Base-by-base conservation (phyloP, 106 monocot species). In the Allium cepa region DNA sequence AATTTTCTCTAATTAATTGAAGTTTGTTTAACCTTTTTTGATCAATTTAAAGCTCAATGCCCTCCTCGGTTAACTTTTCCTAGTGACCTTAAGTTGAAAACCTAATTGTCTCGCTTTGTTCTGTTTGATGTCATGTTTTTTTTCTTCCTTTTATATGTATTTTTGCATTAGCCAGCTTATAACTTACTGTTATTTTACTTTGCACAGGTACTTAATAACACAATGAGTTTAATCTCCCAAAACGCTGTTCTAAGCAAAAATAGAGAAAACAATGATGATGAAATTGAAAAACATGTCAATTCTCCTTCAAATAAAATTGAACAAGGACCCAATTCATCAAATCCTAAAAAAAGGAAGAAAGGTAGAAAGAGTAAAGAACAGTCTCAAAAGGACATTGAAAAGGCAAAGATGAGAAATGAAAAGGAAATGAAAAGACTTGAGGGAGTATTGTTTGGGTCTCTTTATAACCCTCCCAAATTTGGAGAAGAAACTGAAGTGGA, bases 391-490 rank as follows among this genome's bases (percentile, higher is more conserved):
- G 47, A 26, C 9, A 67, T 73, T 4, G 66, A 62, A 15, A 10
- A 52, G 17, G 46, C 47, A 7, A 76, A 72, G 17, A 55, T 10
- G 10, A 76, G 77, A 67, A 26, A 75, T 7, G 75, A 78, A 69
- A 64, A 82, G 72, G 85, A 92, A 70, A 83, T 87, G 82, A 78
- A 91, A 73, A 74, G 60, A 49, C 83, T 88, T 4, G 85, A 95
- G 70, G 62, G 61, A 59, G 75, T 68, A 22, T 56, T 94, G 62
- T 94, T 95, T 71, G 85, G 85, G 9, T 61, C 71, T 26, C 76
- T 95, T 13, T 82, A 88, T 59, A 60, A 74, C 8, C 78, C 59
- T 0, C 64, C 71, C 0, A 73, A 91, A 46, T 95, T 95, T 62
- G 94, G 90, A 9, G 74, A 79, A 15, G 94, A 95, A 72, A 79